phyloP scores from a whole-genome alignment of 768 basidiomycete genomes.

The Leccinellum luteum region DNA sequence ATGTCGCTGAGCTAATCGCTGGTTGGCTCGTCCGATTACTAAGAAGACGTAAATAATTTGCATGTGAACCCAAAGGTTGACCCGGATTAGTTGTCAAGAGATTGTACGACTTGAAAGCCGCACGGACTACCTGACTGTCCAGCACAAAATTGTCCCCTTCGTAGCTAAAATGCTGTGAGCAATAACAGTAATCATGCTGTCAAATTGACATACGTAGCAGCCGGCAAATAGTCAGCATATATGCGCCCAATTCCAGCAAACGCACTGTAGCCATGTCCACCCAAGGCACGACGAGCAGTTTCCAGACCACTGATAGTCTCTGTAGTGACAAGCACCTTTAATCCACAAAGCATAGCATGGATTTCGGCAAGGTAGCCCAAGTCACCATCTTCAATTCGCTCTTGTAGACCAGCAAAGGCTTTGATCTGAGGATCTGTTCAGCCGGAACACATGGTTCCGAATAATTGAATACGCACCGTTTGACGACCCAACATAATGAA shows the following conservation, averaged over 20 bases:
- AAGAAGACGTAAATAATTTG: constrained; percentile 55
- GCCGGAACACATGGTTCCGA: neutral
- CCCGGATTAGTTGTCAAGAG: constrained; percentile 37
- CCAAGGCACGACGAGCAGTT: constrained; percentile 65
- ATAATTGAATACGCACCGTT: constrained; percentile 41
- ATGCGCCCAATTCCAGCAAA: constrained; percentile 64
- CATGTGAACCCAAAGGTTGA: constrained; percentile 14
- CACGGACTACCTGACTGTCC: constrained; percentile 70
- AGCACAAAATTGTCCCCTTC: constrained; percentile 82
- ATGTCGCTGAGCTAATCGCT: constrained; percentile 22
- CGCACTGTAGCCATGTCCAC: constrained; percentile 74
- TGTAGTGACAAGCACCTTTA: constrained; percentile 60
- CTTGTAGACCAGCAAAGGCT: constrained; percentile 49
- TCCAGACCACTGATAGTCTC: constrained; percentile 58
- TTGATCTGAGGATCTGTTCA: constrained; percentile 36
- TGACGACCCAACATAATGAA: constrained; percentile 62
- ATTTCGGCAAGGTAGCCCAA: constrained; percentile 65
- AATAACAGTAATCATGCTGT: neutral
- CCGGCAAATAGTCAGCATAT: constrained; percentile 65
- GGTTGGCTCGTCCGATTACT: constrained; percentile 17
- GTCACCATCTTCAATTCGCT: constrained; percentile 53
- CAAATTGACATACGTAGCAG: constrained; percentile 49
- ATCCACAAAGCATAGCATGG: constrained; percentile 66
- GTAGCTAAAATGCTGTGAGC: constrained; percentile 39
- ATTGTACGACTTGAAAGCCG: constrained; percentile 59